phyloP scores from a whole-genome alignment of 2,329 filamentous ascomycete genomes.

The Stagonosporopsis vannaccii region DNA sequence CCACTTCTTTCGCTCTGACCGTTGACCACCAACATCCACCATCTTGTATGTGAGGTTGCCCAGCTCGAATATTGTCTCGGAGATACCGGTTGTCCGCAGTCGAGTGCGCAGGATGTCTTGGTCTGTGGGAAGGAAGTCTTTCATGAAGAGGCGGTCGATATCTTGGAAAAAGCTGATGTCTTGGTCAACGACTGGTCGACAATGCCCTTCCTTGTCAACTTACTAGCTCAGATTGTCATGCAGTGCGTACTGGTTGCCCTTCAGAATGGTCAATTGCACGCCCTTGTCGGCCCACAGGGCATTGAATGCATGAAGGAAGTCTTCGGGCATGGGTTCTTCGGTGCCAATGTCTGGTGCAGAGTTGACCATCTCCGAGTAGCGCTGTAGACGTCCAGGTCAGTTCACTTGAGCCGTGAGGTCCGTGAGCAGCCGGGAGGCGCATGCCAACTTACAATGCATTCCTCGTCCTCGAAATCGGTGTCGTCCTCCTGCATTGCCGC shows the following conservation, averaged over 20 bases:
- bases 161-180: conserved; percentile 76
- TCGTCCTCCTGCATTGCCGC: conserved; percentile 89
- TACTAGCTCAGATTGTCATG: conserved; percentile 97
- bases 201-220: conserved; percentile 41
- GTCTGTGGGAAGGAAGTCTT: conserved; percentile 85
- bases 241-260: conserved; percentile 95
- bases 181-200: conserved; percentile 25
- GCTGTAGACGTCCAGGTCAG: conserved; percentile 57
- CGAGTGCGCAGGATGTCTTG: conserved; percentile 93
- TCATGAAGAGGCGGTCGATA: conserved; percentile 67
- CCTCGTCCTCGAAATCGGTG: conserved; percentile 78
- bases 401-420: not conserved
- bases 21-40: conserved; percentile 93
- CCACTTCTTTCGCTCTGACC: conserved; percentile 96
- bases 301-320: conserved; percentile 83
- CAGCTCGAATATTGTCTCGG: conserved; percentile 91
- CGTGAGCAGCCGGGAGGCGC: not conserved
- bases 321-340: conserved; percentile 78
- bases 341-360: conserved; percentile 82
- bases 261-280: conserved; percentile 85
- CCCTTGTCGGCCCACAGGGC: conserved; percentile 83
- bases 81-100: conserved; percentile 92
- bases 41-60: conserved; percentile 94
- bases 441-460: conserved; percentile 74
- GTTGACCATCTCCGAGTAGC: conserved; percentile 78